phyloP scores from a whole-genome alignment of 257 asterid species.

The Lavandula angustifolia region DNA sequence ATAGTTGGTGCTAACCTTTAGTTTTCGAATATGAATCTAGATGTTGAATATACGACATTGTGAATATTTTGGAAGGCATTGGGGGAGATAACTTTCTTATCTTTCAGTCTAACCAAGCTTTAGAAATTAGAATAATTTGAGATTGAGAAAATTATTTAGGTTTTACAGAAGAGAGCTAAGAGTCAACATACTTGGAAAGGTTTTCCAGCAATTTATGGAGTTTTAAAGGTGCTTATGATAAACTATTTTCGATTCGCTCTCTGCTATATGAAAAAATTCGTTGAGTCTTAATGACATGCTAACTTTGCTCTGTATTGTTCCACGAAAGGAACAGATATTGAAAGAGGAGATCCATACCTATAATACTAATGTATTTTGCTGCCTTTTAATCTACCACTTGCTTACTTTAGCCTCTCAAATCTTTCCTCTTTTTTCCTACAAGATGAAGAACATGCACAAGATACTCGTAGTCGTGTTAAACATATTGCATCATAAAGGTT shows the following conservation, averaged over 20 bases:
- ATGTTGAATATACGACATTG: conserved; percentile 71
- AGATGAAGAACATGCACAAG: conserved; percentile 15
- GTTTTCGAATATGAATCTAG: conserved; percentile 33
- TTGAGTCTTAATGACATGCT: conserved; percentile 18
- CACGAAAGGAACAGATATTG: conserved; percentile 50
- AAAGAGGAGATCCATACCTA: conserved; percentile 49
- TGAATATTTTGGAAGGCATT: conserved; percentile 62
- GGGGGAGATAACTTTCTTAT: conserved; percentile 49
- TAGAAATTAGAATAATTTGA: conserved; percentile 4
- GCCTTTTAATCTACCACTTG: conserved; percentile 22
- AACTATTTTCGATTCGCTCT: conserved; percentile 15
- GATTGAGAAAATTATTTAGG: conserved; percentile 31
- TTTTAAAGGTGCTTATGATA: conserved; percentile 51
- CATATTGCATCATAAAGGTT: too few species aligned
- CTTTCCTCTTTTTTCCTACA: background rate
- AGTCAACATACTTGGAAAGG: conserved; percentile 61
- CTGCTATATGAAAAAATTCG: background rate
- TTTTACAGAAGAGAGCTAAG: conserved; percentile 47
- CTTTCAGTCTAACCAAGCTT: background rate
- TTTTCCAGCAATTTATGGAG: conserved; percentile 42
- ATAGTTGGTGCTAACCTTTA: too few species aligned
- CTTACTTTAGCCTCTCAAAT: background rate
- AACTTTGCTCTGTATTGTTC: conserved; percentile 18
- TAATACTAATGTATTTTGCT: conserved; percentile 38
- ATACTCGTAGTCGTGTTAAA: too few species aligned